Evolutionary conservation across 2,329 filamentous ascomycete species (phyloP), one percentile per base, ranked within the genome.

Genomic region (Drechslerella coelobrocha): DNA sequence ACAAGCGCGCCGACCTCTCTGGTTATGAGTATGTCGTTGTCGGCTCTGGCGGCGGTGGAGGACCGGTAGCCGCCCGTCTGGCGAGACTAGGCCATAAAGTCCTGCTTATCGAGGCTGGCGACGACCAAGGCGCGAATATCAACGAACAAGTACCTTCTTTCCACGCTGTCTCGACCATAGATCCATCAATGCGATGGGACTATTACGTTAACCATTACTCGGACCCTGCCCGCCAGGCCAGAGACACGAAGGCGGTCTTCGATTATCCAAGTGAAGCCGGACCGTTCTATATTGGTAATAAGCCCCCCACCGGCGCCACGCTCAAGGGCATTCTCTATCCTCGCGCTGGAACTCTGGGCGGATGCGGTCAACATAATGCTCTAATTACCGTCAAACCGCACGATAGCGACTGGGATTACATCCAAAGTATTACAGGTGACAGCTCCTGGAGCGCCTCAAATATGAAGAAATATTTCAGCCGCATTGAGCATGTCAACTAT

Each of bases 21-120:
- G 78, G 84, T 76, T 88, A 88, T 75, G 86, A 88, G 69, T 88
- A 86, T 77, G 80, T 88, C 26, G 81, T 88, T 8, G 84, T 88
- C 37, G 85, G 86, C 9, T 85, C 84, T 5, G 85, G 85, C 2
- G 80, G 85, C 5, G 85, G 85, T 10, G 85, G 85, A 50, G 84
- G 83, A 14, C 84, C 85, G 6, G 77, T 87, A 3, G 84, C 85
- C 10, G 83, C 83, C 23, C 81, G 84, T 43, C 82, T 88, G 26
- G 85, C 86, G n/a, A 78, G 84, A 54, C 83, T 84, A 31, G 85
- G 86, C 41, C 82, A 84, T 78, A 84, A 82, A 73, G 84, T 84
- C 1, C 82, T 88, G n/a, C 81, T 88, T 2, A 82, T 87, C 29
- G 85, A 87, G 73, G 84, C 84, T 23, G 84, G 84, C 54, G 84